phyloP scores from a whole-genome alignment of 2,329 filamentous ascomycete genomes.

The Aspergillus sp. region DNA sequence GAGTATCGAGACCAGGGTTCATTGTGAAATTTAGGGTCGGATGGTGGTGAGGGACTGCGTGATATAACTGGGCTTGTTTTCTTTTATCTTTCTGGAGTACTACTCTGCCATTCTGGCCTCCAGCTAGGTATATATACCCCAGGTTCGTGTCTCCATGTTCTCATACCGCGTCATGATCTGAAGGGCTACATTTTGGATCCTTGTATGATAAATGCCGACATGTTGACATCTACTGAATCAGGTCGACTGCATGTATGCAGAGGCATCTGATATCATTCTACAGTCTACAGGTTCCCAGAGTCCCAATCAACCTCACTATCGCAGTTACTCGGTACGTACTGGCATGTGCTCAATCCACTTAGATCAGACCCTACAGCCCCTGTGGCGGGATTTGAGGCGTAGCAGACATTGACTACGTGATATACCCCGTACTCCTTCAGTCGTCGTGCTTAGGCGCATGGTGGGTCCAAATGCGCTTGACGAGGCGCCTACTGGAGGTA shows the following conservation, averaged over 20 bases:
- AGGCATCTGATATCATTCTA: neutral
- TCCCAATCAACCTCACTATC: neutral
- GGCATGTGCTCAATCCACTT: neutral
- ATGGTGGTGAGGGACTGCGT: neutral
- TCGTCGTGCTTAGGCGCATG: neutral
- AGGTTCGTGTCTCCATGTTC: too few relatives aligned
- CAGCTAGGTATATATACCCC: too few relatives aligned
- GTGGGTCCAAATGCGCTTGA: neutral
- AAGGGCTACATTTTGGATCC: neutral
- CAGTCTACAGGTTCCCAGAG: neutral
- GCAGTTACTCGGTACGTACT: neutral
- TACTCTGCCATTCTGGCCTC: neutral
- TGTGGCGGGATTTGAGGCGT: neutral
- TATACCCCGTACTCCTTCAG: neutral
- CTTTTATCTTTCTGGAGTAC: neutral
- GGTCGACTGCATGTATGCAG: neutral
- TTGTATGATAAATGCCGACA: neutral
- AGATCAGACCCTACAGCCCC: neutral
- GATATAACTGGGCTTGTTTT: neutral
- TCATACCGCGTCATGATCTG: too few relatives aligned
- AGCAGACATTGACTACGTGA: neutral
- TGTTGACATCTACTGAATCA: neutral
- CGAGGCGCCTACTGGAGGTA: neutral
- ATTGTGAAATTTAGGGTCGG: conserved; percentile 1
- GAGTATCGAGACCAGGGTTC: conserved; percentile 4